These are phyloP conservation scores for Russula brevipes DNA, from an alignment of 768 basidiomycete genomes.

Conservation along the genomic window DNA sequence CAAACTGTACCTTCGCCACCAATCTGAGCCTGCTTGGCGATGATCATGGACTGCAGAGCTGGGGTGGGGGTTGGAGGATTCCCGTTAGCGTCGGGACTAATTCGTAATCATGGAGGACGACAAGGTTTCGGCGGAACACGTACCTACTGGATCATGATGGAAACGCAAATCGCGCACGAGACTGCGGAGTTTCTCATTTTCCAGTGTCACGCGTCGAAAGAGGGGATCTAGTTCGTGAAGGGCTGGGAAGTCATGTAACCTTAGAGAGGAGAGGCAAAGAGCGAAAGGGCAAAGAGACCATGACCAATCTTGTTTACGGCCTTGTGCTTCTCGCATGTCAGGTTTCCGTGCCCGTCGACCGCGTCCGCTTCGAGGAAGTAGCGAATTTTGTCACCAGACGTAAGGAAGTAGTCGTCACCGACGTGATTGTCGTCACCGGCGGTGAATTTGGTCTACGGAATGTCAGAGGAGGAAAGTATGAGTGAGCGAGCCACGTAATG, in stretches of 20 bases:
- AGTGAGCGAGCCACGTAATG: neutral
- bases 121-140: constrained; percentile 24
- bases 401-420: constrained; percentile 91
- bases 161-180: constrained; percentile 76
- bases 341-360: constrained; percentile 58
- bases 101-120: constrained; percentile 6
- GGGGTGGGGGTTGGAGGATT: neutral
- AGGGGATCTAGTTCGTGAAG: constrained; percentile 81
- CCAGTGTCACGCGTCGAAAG: constrained; percentile 74
- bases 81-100: constrained; percentile 15
- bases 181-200: constrained; percentile 64
- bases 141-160: constrained; percentile 81
- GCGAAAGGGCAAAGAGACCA: constrained; percentile 38
- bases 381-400: constrained; percentile 89
- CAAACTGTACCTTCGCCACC: constrained; percentile 72
- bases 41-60: constrained; percentile 93
- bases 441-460: constrained; percentile 80
- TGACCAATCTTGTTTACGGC: constrained; percentile 96
- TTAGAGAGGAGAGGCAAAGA: neutral
- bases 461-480: neutral
- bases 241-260: constrained; percentile 38
- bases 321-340: constrained; percentile 64
- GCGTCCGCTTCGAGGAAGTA: constrained; percentile 94
- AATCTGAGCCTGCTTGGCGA: constrained; percentile 90
- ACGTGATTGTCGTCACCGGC: constrained; percentile 72